These are phyloP conservation scores for Echinochloa phyllopogon DNA, from an alignment of 176 grass and related monocot species.

Conservation along the genomic window DNA sequence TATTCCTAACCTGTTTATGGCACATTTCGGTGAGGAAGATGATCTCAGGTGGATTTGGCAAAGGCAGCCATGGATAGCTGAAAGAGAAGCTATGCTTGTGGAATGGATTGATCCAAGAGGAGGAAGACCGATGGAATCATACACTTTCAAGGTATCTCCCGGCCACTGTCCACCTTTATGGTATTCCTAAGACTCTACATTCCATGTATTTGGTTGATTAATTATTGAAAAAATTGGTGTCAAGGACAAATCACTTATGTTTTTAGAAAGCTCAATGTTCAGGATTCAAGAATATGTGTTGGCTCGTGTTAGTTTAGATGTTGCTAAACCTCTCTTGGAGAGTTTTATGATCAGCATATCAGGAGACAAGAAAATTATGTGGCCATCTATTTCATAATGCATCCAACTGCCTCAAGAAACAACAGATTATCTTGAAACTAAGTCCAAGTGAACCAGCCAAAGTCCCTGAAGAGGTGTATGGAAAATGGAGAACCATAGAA, in stretches of 20 bases:
- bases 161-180: neutral
- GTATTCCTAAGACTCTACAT: neutral
- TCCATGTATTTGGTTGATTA: neutral
- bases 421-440: no score
- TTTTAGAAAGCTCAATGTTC: neutral
- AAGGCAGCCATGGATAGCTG: neutral
- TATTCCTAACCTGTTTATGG: neutral
- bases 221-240: neutral
- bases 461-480: no score
- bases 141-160: neutral
- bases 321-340: no score
- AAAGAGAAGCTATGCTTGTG: neutral
- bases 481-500: no score
- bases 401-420: no score
- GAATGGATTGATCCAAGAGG: neutral
- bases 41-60: neutral
- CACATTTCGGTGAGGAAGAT: neutral
- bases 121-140: neutral
- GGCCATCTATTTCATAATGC: no score
- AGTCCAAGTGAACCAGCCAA: no score
- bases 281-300: no score
- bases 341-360: no score
- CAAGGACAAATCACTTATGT: neutral
- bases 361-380: no score
- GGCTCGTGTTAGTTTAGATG: no score